Evolutionary conservation across 2,329 filamentous ascomycete genomes (phyloP).

Genomic region (Botrytis squamosa): DNA sequence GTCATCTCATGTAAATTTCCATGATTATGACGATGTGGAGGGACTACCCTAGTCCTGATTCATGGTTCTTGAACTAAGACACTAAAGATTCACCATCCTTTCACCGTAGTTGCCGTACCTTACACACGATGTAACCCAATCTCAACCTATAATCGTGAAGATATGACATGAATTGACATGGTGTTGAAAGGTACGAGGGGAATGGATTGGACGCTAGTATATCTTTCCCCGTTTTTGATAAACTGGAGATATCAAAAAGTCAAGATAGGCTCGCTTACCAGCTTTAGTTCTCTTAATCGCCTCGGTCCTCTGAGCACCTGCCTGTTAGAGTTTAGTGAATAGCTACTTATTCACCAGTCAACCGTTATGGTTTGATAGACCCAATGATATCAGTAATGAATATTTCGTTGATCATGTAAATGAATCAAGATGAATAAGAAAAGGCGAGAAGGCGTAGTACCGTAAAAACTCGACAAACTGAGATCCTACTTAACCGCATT

Average conservation of each 20-base stretch:
- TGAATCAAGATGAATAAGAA: not conserved
- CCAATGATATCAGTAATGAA: slow-evolving; percentile 7
- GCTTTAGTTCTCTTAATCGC: not conserved
- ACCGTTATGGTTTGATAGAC: not conserved
- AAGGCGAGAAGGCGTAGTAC: not conserved
- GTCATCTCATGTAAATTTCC: slow-evolving; percentile 6
- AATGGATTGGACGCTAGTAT: not conserved
- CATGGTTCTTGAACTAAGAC: slow-evolving; percentile 1
- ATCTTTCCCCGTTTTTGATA: slow-evolving; percentile 11
- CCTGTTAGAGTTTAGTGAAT: slow-evolving; percentile 7
- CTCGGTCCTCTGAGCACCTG: not conserved
- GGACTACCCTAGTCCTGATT: not conserved
- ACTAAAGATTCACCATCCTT: not conserved
- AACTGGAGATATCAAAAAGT: not conserved
- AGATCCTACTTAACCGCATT: no score
- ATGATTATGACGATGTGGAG: slow-evolving; percentile 6
- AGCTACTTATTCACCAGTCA: not conserved
- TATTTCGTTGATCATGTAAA: not conserved
- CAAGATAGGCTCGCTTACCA: slow-evolving; percentile 11
- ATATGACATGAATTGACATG: not conserved
- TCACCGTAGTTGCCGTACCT: slow-evolving; percentile 1
- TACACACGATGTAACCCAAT: not conserved
- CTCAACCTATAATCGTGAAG: not conserved
- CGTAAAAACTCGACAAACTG: no score
- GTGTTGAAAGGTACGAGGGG: slow-evolving; percentile 1